A percentile compares a stretch with the other conserved stretches of the same genome.
Evolutionary conservation across 805 yeast species (phyloP).

Genomic region (Hanseniaspora singularis): DNA sequence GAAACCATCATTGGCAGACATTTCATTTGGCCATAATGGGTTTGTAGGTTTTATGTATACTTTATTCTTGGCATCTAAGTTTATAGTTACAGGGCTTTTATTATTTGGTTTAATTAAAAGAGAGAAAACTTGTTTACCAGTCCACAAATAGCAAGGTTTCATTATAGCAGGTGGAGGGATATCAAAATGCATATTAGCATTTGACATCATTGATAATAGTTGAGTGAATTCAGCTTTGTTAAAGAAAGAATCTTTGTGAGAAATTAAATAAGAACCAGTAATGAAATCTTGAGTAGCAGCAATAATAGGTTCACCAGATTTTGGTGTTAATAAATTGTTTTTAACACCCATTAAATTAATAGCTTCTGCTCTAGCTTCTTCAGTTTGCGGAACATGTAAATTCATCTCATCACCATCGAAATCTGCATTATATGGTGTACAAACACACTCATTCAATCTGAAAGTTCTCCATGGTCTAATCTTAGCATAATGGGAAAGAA

Average conservation of each 20-base stretch:
- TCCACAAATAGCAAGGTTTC: constrained; percentile 87
- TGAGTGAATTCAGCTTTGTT: constrained; percentile 78
- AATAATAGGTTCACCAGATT: constrained; percentile 97
- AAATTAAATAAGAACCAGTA: constrained; percentile 94
- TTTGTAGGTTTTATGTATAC: constrained; percentile 66
- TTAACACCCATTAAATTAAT: constrained; percentile 95
- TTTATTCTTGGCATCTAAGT: constrained; percentile 88
- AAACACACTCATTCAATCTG: constrained; percentile 89
- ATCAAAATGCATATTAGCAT: constrained; percentile 77
- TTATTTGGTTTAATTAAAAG: constrained; percentile 74
- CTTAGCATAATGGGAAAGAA: constrained; percentile 98
- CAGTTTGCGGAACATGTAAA: constrained; percentile 96
- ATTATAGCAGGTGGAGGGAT: constrained; percentile 88
- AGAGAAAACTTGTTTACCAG: constrained; percentile 92
- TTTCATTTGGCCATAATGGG: constrained; percentile 65
- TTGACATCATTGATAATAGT: constrained; percentile 88
- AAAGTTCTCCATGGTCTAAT: constrained; percentile 98
- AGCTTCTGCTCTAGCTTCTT: constrained; percentile 92
- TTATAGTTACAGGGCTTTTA: constrained; percentile 66
- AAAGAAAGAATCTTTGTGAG: constrained; percentile 76
- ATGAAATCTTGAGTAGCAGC: constrained; percentile 98
- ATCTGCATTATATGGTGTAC: constrained; percentile 99
- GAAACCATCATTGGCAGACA: constrained; percentile 96
- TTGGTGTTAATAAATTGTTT: constrained; percentile 93
- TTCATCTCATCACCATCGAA: constrained; percentile 99